A percentile compares a stretch with the other conserved stretches of the same genome.
Conservation (phyloP, 768 basidiomycete genomes). For the Lyophyllum atratum region DNA sequence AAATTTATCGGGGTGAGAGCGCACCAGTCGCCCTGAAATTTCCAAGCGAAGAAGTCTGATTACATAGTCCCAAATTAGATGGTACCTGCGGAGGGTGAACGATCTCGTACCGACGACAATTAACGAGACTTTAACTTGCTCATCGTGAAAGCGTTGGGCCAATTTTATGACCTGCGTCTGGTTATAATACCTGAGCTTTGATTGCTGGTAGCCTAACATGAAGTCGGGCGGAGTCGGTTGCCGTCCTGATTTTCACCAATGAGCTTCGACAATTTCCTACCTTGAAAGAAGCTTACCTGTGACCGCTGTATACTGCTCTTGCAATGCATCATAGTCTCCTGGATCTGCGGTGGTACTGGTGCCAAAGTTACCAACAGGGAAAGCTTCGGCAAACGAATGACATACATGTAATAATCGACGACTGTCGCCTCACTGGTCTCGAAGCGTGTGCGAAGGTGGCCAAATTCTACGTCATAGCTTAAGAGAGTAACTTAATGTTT, state of each 20-base stretch:
- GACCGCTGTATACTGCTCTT: conserved; percentile 35
- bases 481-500: background rate
- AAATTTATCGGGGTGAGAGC: background rate
- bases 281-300: conserved; percentile 24
- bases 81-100: background rate
- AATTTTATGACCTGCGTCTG: conserved; percentile 34
- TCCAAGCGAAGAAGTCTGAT: conserved; percentile 39
- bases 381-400: background rate
- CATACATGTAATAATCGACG: conserved; percentile 38
- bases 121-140: conserved; percentile 35
- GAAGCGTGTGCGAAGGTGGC: conserved; percentile 32
- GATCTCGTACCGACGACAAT: conserved; percentile 32
- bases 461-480: conserved; percentile 27
- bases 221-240: conserved; percentile 39
- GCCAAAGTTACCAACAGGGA: background rate
- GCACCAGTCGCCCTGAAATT: conserved; percentile 39
- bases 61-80: background rate
- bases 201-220: conserved; percentile 37
- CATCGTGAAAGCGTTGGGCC: conserved; percentile 37
- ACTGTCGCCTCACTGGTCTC: conserved; percentile 32
- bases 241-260: conserved; percentile 21
- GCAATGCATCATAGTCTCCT: conserved; percentile 37
- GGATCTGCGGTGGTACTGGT: conserved; percentile 33
- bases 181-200: conserved; percentile 38
- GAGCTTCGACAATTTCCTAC: background rate